Evolutionary conservation across 192 early-diverging fungal species (phyloP), one percentile per base, ranked within the genome.

Genomic region (Dissophora globulifera): DNA sequence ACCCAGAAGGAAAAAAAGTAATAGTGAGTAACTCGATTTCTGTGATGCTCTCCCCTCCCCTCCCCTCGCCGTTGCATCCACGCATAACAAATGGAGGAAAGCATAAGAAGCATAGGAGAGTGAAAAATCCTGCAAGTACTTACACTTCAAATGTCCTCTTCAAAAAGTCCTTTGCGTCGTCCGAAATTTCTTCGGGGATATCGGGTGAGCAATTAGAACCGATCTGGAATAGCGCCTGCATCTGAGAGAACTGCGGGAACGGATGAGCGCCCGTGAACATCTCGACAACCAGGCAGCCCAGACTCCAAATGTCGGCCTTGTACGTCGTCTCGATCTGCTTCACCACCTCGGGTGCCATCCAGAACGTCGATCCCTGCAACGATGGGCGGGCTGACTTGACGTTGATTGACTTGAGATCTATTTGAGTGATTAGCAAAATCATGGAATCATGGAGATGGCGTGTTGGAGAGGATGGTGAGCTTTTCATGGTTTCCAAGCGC

Each of bases 281-380:
- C 83, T 99, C 98, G n/a, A 98, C 90, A 0, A 96, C 87, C 63
- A 98, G 84, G 70, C 96, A 98, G 10, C 96, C 96, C 27, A 99
- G 81, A 68, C 91, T 90, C 96, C 95, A 97, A 33, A 96, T 93
- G 68, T 96, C 94, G 23, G 93, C 94, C 84, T 96, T 98, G 58
- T 89, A 85, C 9, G 93, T 94, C 70, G 97, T 98, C 32, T 92
- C 89, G 4, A 92, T 94, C 78, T 93, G 91, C 76, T 94, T 93
- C 50, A 96, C 93, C 7, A 98, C 95, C 81, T 98, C 98, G 22
- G 96, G 98, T n/a, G 98, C 96, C 96, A 98, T 98, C 98, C 97
- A 99, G 79, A 93, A 94, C 27, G 98, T 90, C 0, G 95, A 95
- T 1, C 98, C 98, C 83, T 98, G 95, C 58, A 98, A 74, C 43